Evolutionary conservation across 768 basidiomycete genomes (phyloP).

Genomic region (Asterophora parasitica): DNA sequence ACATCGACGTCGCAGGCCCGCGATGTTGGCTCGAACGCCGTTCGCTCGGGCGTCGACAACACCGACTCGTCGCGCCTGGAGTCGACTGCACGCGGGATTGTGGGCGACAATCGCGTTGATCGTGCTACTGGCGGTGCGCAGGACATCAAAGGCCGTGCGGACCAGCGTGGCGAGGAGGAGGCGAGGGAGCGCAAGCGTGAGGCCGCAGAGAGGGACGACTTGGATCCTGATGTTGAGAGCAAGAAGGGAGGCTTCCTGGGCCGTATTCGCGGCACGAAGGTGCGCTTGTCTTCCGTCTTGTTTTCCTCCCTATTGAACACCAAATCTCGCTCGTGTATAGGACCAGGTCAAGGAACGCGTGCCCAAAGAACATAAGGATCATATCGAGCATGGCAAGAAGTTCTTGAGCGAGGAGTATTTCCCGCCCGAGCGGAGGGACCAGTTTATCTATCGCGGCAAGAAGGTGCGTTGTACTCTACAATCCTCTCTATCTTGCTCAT

Average conservation of each 20-base stretch:
- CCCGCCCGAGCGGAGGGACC: conserved; percentile 85
- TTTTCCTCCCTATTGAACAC: conserved; percentile 22
- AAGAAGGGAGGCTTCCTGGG: conserved; percentile 32
- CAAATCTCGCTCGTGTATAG: conserved; percentile 7
- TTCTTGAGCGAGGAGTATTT: conserved; percentile 82
- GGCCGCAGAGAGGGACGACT: conserved; percentile 1
- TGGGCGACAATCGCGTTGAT: conserved; percentile 10
- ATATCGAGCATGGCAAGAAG: conserved; percentile 53
- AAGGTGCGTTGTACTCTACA: conserved; percentile 64
- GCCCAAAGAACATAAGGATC: conserved; percentile 65
- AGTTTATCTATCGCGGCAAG: conserved; percentile 90
- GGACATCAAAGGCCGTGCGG: conserved; percentile 9
- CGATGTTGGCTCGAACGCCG: not conserved
- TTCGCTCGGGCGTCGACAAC: not conserved
- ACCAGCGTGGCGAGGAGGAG: not conserved
- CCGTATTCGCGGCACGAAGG: conserved; percentile 31
- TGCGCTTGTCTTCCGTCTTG: conserved; percentile 32
- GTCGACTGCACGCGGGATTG: conserved; percentile 2
- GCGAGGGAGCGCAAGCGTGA: not conserved
- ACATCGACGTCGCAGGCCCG: conserved; percentile 5
- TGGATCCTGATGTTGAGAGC: conserved; percentile 16
- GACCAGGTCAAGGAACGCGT: conserved; percentile 43
- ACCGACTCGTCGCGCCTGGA: conserved; percentile 5
- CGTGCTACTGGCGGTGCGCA: conserved; percentile 12
- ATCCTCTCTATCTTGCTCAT: too few species aligned